Percentiles rank a stretch among this genome's conserved stretches.
These are phyloP conservation scores for Psophocarpus tetragonolobus DNA, from an alignment of 306 rosid species.

Conservation along the genomic window DNA sequence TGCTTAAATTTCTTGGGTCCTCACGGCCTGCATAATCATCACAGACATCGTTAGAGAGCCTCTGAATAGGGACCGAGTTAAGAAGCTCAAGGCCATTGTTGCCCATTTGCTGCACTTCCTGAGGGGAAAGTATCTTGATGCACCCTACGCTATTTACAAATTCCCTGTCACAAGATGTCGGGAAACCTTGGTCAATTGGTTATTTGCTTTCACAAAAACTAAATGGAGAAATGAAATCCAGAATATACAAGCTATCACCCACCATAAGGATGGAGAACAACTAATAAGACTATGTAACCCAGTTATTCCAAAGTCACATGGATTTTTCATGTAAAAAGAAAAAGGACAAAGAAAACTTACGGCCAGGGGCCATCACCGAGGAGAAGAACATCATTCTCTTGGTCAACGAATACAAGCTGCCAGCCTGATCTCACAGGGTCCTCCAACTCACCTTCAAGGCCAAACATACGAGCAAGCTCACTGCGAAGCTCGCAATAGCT, in stretches of 20 bases:
- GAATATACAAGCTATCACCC: neutral
- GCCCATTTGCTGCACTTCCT: slow-evolving; percentile 94
- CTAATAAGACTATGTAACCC: neutral
- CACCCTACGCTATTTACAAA: slow-evolving; percentile 95
- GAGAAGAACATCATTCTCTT: slow-evolving; percentile 93
- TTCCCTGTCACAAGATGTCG: slow-evolving; percentile 60
- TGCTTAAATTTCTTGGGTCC: slow-evolving; percentile 71
- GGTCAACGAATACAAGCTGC: slow-evolving; percentile 99
- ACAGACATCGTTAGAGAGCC: slow-evolving; percentile 65
- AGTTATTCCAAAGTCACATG: neutral
- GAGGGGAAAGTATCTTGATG: slow-evolving; percentile 93
- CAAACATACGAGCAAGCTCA: slow-evolving; percentile 86
- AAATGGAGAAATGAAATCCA: neutral
- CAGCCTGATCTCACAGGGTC: slow-evolving; percentile 99
- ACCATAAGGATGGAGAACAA: neutral
- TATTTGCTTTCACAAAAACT: slow-evolving; percentile 15
- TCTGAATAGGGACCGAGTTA: slow-evolving; percentile 73
- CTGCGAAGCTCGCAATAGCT: slow-evolving; percentile 83
- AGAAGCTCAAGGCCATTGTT: slow-evolving; percentile 76
- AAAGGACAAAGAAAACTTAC: slow-evolving; percentile 31
- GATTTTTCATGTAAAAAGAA: neutral
- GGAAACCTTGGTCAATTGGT: neutral
- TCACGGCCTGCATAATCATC: slow-evolving; percentile 69
- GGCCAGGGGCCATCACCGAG: slow-evolving; percentile 74
- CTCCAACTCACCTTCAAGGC: slow-evolving; percentile 86